A percentile compares a stretch with the other conserved stretches of the same genome.
Conservation (phyloP, 495 filamentous ascomycete genomes). For the Talaromyces wortmannii region DNA sequence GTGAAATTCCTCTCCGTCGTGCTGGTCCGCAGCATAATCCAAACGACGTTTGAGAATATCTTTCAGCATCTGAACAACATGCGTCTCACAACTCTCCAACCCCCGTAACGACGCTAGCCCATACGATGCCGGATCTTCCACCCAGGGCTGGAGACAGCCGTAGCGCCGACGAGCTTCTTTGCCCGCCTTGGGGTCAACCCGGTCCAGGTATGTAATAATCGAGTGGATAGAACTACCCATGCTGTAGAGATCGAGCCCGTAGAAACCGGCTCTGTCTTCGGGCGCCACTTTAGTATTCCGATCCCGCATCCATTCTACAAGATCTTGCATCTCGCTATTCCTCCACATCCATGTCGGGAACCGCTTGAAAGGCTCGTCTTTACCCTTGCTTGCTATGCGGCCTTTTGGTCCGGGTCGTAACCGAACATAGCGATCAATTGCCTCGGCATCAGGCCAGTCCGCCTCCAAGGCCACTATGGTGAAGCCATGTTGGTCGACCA, state of each 20-base stretch:
- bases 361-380: conserved; percentile 38
- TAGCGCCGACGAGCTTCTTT: conserved; percentile 40
- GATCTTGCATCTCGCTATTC: conserved; percentile 46
- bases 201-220: conserved; percentile 47
- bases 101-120: conserved; percentile 38
- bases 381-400: conserved; percentile 17
- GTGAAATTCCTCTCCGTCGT: conserved; percentile 46
- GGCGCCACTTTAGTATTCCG: conserved; percentile 28
- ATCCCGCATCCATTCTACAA: conserved; percentile 51
- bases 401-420: conserved; percentile 31
- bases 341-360: conserved; percentile 62
- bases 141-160: conserved; percentile 41
- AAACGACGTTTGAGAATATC: conserved; percentile 37
- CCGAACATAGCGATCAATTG: conserved; percentile 50
- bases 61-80: conserved; percentile 39
- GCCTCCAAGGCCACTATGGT: conserved; percentile 51
- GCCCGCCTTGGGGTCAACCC: conserved; percentile 36
- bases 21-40: conserved; percentile 26
- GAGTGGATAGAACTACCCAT: conserved; percentile 45
- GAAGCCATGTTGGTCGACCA: conserved; percentile 47
- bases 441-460: conserved; percentile 54
- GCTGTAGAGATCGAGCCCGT: conserved; percentile 50
- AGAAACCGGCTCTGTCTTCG: conserved; percentile 39
- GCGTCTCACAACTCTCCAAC: conserved; percentile 40
- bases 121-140: conserved; percentile 45